Conservation (phyloP, 1,284 basidiomycete species). For the Malassezia japonica region DNA sequence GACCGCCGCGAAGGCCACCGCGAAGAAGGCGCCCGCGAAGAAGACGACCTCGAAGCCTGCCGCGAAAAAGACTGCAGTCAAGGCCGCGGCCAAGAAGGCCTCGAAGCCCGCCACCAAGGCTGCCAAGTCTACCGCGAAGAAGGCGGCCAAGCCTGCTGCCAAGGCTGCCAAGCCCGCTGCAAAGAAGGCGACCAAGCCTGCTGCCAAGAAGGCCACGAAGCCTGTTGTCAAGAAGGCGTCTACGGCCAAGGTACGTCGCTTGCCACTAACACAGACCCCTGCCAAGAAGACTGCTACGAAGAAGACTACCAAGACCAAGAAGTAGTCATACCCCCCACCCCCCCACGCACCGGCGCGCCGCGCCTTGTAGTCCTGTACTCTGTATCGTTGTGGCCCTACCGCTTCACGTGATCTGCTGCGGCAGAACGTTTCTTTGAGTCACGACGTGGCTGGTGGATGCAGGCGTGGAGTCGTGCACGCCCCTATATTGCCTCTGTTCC, state of each 20-base stretch:
- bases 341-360: background rate
- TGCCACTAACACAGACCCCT: too few relatives aligned
- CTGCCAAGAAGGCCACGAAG: slow-evolving; percentile 35
- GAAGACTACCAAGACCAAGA: slow-evolving; percentile 3
- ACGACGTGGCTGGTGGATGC: slow-evolving; percentile 13
- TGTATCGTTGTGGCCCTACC: background rate
- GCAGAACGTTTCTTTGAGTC: background rate
- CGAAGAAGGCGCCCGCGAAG: background rate
- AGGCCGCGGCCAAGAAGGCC: slow-evolving; percentile 30
- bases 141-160: slow-evolving; percentile 28
- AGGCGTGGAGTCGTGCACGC: slow-evolving; percentile 10
- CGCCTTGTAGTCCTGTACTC: background rate
- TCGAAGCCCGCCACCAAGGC: background rate
- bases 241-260: too few relatives aligned
- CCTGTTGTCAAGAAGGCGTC: slow-evolving; percentile 14
- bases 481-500: background rate
- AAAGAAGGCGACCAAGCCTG: slow-evolving; percentile 26
- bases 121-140: slow-evolving; percentile 25
- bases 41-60: slow-evolving; percentile 17
- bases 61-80: slow-evolving; percentile 27
- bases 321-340: background rate
- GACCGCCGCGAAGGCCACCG: background rate
- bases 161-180: slow-evolving; percentile 25
- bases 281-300: slow-evolving; percentile 18
- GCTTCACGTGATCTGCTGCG: background rate